phyloP scores from a whole-genome alignment of 345 rosid species.

The Firmiana major region DNA sequence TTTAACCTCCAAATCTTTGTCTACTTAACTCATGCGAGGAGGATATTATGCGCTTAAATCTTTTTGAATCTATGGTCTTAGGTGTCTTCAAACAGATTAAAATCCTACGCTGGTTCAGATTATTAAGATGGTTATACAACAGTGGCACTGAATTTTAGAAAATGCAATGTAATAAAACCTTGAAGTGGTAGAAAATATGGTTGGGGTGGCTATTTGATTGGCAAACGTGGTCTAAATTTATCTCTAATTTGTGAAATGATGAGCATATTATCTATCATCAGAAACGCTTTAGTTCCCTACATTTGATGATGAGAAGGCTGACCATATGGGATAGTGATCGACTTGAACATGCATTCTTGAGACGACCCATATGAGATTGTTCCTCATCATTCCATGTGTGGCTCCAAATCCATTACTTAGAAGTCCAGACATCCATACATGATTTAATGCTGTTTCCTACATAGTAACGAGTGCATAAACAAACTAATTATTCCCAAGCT shows the following conservation, averaged over 20 bases:
- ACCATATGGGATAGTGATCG: slow-evolving; percentile 68
- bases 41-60: no score
- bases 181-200: background rate
- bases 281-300: background rate
- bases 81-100: no score
- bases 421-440: slow-evolving; percentile 80
- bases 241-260: background rate
- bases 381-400: slow-evolving; percentile 62
- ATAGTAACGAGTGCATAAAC: background rate
- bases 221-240: no score
- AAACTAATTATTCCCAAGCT: no score
- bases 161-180: background rate
- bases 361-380: slow-evolving; percentile 75
- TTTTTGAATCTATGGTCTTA: no score
- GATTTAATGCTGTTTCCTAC: slow-evolving; percentile 71
- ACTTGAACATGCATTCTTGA: slow-evolving; percentile 59
- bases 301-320: background rate
- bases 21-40: no score
- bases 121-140: no score
- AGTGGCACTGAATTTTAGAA: no score
- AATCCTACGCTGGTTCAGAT: no score
- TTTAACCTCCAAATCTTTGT: no score
- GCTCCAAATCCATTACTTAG: slow-evolving; percentile 72
- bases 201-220: background rate
- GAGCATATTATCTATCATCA: background rate